Evolutionary conservation across 768 basidiomycete species (phyloP).

Genomic region (Dendrothele bispora): DNA sequence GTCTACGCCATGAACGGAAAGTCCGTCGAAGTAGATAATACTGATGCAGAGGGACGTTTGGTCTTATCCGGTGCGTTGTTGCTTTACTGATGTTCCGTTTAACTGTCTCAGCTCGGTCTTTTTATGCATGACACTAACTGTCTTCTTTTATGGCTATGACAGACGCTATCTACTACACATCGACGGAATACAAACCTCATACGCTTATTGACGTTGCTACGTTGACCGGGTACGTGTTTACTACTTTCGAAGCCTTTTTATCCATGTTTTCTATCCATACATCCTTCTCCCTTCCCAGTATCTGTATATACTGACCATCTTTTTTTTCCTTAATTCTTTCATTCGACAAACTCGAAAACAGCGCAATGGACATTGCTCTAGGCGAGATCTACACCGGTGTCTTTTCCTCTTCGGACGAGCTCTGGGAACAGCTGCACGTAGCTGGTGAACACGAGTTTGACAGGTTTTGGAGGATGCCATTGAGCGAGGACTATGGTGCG

Average conservation of each 20-base stretch:
- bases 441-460: conserved; percentile 79
- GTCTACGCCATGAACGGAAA: conserved; percentile 89
- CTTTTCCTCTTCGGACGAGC: conserved; percentile 71
- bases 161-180: conserved; percentile 86
- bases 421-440: conserved; percentile 67
- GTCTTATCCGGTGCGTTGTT: conserved; percentile 68
- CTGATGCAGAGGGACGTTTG: conserved; percentile 81
- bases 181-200: conserved; percentile 75
- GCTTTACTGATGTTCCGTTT: background rate
- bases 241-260: background rate
- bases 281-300: background rate
- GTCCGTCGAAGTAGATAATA: conserved; percentile 84
- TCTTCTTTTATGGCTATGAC: no score
- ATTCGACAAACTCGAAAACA: conserved; percentile 22
- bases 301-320: no score
- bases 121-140: no score
- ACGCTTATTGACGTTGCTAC: conserved; percentile 88
- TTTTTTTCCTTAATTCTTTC: background rate
- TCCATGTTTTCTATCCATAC: background rate
- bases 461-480: conserved; percentile 88
- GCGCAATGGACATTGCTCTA: conserved; percentile 71
- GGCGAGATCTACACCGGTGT: conserved; percentile 80
- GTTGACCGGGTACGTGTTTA: conserved; percentile 68
- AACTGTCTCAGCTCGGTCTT: background rate
- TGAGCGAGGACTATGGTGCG: conserved; percentile 70